Percentiles rank a stretch among this genome's conserved stretches.
Evolutionary conservation across 2,329 filamentous ascomycete species (phyloP).

Genomic region (Curvularia hawaiiensis): DNA sequence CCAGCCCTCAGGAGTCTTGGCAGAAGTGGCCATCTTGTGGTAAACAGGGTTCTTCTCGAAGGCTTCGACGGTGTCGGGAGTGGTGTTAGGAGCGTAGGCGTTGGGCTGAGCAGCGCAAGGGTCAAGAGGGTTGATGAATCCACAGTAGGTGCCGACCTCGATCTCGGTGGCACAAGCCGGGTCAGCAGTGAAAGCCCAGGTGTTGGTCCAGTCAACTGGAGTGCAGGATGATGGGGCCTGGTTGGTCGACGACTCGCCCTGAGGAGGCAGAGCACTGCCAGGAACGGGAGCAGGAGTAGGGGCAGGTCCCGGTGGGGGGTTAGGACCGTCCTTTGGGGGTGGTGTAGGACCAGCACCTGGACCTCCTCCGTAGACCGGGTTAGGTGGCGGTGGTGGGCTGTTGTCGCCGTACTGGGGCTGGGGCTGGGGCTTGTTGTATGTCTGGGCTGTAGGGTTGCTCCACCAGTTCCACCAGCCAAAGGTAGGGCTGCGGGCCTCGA

Average conservation of each 20-base stretch:
- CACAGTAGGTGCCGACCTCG: constrained; percentile 34
- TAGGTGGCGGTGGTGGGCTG: background rate
- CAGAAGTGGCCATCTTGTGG: constrained; percentile 28
- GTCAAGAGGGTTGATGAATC: constrained; percentile 35
- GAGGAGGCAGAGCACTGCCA: constrained; percentile 21
- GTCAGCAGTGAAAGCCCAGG: constrained; percentile 27
- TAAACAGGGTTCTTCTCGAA: constrained; percentile 34
- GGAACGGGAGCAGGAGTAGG: background rate
- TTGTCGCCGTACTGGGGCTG: background rate
- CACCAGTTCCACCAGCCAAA: constrained; percentile 9
- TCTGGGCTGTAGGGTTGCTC: background rate
- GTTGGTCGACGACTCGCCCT: constrained; percentile 15
- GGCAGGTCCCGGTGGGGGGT: background rate
- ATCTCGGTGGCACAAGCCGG: constrained; percentile 29
- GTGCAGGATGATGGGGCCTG: constrained; percentile 27
- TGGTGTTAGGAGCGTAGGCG: constrained; percentile 26
- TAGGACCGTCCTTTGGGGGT: background rate
- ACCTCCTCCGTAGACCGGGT: background rate
- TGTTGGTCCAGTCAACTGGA: constrained; percentile 31
- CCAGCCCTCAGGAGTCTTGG: constrained; percentile 29
- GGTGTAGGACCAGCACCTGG: background rate
- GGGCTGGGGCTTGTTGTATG: constrained; percentile 5
- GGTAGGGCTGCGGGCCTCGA: constrained; percentile 11
- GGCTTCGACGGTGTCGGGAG: constrained; percentile 29
- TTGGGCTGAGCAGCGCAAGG: constrained; percentile 35